Conservation (phyloP, 352 stramenopile genomes). For the Phytophthora colocasiae region DNA sequence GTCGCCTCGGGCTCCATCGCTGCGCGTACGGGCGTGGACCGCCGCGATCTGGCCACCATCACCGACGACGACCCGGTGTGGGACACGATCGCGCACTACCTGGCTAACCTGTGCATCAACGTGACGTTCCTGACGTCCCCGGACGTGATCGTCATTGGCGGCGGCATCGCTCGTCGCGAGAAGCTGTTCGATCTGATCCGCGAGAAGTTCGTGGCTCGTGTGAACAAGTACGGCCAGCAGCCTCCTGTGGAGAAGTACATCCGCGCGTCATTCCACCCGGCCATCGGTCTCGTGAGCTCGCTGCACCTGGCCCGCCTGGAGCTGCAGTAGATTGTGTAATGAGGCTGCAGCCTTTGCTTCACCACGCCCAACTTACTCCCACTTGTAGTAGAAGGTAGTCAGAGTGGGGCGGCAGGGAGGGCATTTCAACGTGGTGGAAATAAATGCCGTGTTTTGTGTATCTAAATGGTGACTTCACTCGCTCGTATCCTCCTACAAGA, state of each 20-base stretch:
- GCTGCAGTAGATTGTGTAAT: conserved; percentile 43
- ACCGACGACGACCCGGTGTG: conserved; percentile 92
- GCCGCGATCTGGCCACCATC: conserved; percentile 74
- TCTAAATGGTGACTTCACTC: conserved; percentile 6
- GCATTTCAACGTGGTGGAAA: conserved; percentile 24
- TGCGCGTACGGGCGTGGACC: conserved; percentile 82
- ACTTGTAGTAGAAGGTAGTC: conserved; percentile 42
- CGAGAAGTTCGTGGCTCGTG: conserved; percentile 75
- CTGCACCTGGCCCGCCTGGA: conserved; percentile 79
- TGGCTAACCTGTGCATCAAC: conserved; percentile 95
- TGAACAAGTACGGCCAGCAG: conserved; percentile 87
- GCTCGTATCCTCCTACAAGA: neutral
- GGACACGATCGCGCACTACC: conserved; percentile 95
- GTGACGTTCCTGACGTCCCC: conserved; percentile 93
- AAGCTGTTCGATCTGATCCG: conserved; percentile 87
- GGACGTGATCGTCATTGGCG: conserved; percentile 96
- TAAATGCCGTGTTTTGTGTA: conserved; percentile 35
- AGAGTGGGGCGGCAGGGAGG: conserved; percentile 19
- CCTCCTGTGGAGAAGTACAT: conserved; percentile 81
- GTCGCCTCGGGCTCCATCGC: conserved; percentile 91
- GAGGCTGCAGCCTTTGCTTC: conserved; percentile 5
- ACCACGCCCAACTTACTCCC: conserved; percentile 5
- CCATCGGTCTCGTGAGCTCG: conserved; percentile 87
- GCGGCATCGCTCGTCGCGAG: conserved; percentile 93
- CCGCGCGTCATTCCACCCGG: conserved; percentile 80